Evolutionary conservation across 345 rosid species (phyloP).

Genomic region (Eucalyptus coolabah): DNA sequence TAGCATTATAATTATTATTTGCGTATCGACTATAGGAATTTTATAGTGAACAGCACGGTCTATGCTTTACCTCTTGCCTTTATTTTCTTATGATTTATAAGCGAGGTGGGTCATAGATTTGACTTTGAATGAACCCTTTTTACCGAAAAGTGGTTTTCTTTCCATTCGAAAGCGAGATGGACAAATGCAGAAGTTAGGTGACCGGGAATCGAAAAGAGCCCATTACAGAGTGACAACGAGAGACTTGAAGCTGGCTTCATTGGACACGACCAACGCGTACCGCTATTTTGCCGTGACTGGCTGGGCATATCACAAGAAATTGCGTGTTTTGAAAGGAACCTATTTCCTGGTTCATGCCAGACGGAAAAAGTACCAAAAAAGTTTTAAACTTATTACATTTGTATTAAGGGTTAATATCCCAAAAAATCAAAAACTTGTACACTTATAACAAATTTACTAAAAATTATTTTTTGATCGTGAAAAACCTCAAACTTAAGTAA

Average conservation of each 20-base stretch:
- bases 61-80: neutral
- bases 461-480: too few species aligned
- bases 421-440: too few species aligned
- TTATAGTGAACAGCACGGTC: neutral
- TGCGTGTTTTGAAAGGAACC: neutral
- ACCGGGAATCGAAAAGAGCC: neutral
- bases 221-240: neutral
- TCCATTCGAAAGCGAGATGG: neutral
- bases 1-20: neutral
- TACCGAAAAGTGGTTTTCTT: neutral
- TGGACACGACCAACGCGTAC: neutral
- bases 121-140: neutral
- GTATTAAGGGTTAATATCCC: too few species aligned
- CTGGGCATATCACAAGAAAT: neutral
- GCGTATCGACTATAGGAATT: neutral
- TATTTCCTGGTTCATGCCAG: neutral
- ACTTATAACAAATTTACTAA: too few species aligned
- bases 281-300: neutral
- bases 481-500: too few species aligned
- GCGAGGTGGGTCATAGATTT: neutral
- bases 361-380: neutral
- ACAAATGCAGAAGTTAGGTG: neutral
- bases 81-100: neutral
- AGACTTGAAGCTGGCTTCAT: neutral
- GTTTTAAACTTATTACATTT: too few species aligned